These are phyloP conservation scores for Rhododendron mucronatum DNA, from an alignment of 148 eudicot genomes.

Conservation along the genomic window DNA sequence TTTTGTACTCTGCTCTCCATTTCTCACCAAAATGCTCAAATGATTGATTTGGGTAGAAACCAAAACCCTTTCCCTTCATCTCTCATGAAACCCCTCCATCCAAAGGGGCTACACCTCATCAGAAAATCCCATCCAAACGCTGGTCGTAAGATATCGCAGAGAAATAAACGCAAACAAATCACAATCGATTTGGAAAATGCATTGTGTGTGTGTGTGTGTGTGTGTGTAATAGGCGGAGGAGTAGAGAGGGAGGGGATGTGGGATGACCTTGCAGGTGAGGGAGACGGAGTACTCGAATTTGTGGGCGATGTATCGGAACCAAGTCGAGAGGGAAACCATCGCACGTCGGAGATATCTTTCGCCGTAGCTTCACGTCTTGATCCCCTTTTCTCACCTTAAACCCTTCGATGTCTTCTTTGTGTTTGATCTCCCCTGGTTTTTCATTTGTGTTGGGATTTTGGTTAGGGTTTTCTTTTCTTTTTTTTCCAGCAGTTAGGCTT, in stretches of 20 bases:
- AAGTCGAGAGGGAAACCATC: slow-evolving; percentile 36
- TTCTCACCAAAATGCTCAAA: too few relatives aligned
- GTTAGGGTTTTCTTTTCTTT: not conserved
- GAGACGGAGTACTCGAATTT: slow-evolving; percentile 42
- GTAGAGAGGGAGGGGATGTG: too few relatives aligned
- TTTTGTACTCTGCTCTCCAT: too few relatives aligned
- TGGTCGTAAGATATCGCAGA: not conserved
- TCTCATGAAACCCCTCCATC: not conserved
- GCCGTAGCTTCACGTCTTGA: not conserved
- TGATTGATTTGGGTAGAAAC: too few relatives aligned
- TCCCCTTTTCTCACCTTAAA: not conserved
- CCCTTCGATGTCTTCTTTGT: not conserved
- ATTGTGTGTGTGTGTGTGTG: not conserved
- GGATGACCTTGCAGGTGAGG: slow-evolving; percentile 29
- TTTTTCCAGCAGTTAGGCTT: too few relatives aligned
- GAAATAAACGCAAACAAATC: not conserved
- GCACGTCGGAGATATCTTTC: not conserved
- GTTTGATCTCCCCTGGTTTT: not conserved
- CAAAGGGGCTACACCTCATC: not conserved
- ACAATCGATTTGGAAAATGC: not conserved
- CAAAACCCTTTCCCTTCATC: not conserved
- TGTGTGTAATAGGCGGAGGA: not conserved
- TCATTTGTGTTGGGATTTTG: not conserved
- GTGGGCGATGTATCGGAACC: slow-evolving; percentile 36
- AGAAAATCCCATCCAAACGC: not conserved